Evolutionary conservation across 2,329 filamentous ascomycete species (phyloP), one percentile per base, ranked within the genome.

Genomic region (Colletotrichum sansevieriae): DNA sequence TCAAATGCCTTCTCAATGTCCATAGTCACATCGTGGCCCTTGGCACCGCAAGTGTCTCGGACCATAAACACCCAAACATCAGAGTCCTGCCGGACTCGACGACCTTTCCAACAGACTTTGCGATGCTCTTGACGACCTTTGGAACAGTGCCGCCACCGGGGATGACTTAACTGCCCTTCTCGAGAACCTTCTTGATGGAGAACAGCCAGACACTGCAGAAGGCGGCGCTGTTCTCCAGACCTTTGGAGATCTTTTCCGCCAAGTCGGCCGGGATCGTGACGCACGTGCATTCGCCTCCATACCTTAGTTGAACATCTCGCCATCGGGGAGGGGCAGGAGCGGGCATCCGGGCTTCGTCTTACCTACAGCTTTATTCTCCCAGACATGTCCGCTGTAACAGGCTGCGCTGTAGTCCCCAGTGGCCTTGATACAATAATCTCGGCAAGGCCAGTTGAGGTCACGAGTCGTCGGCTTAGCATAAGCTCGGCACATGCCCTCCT

Each of bases 81-180:
- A 1, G 12, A 37, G 12, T 44, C 29, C 18, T 60, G 18, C 44
- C 57, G 13, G 43, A 49, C 29, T 29, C 12, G 13, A 41, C 20
- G 4, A 39, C 29, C 44, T 51, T 49, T 8, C 44, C n/a, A 18
- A 60, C 44, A 29, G 57, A 49, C 33, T 49, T 60, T 6, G 29
- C 57, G 25, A 60, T 60, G 33, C 29, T 25, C 10, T 51, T 51
- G 29, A 60, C 57, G 46, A 60, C 57, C 57, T 18, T 60, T 3
- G 15, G 10, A 22, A 51, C 29, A 5, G 57, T 25, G 13, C 43
- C 44, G 4, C 57, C 57, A 8, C 57, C 57, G 4, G 57, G 57
- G n/a, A 60, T 60, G n/a, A 39, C n/a, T 29, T 60, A 60, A 22
- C 43, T 60, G 18, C 57, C 57, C 57, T 60, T 60, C 44, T 60